phyloP scores from a whole-genome alignment of 495 filamentous ascomycete genomes.

The Penicillium fimorum region DNA sequence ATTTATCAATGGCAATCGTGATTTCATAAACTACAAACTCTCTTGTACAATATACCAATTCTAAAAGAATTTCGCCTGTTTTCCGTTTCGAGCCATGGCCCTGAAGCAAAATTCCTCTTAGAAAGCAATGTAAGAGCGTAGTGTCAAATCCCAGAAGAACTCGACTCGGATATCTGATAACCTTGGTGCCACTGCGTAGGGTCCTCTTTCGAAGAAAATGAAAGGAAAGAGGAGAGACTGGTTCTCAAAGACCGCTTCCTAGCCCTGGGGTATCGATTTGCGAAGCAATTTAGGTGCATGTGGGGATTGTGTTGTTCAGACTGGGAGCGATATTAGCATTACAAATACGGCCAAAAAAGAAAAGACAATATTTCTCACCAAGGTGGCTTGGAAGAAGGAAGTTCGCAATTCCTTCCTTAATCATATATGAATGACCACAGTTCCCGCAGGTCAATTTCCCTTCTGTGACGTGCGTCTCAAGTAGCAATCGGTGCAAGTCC shows the following conservation, averaged over 20 bases:
- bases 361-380: slow-evolving; percentile 46
- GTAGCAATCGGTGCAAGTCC: slow-evolving; percentile 76
- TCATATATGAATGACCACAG: slow-evolving; percentile 88
- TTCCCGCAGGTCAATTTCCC: slow-evolving; percentile 87
- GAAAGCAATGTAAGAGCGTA: slow-evolving; percentile 2
- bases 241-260: background rate
- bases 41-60: slow-evolving; percentile 33
- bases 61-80: slow-evolving; percentile 14
- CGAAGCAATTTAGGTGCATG: background rate
- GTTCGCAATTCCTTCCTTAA: slow-evolving; percentile 94
- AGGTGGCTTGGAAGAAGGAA: slow-evolving; percentile 92
- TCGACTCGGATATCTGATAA: background rate
- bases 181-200: background rate
- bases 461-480: slow-evolving; percentile 86
- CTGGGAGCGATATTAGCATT: slow-evolving; percentile 3
- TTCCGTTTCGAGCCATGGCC: slow-evolving; percentile 1
- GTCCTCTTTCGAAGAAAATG: background rate
- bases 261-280: slow-evolving; percentile 8
- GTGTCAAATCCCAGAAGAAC: slow-evolving; percentile 3
- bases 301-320: slow-evolving; percentile 2
- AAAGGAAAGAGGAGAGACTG: background rate
- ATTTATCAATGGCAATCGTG: slow-evolving; percentile 21
- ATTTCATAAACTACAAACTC: slow-evolving; percentile 24
- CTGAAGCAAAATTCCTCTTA: background rate
- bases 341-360: background rate